Evolutionary conservation across 2,329 filamentous ascomycete species (phyloP).

Genomic region (Ceratocystis harringtonii): DNA sequence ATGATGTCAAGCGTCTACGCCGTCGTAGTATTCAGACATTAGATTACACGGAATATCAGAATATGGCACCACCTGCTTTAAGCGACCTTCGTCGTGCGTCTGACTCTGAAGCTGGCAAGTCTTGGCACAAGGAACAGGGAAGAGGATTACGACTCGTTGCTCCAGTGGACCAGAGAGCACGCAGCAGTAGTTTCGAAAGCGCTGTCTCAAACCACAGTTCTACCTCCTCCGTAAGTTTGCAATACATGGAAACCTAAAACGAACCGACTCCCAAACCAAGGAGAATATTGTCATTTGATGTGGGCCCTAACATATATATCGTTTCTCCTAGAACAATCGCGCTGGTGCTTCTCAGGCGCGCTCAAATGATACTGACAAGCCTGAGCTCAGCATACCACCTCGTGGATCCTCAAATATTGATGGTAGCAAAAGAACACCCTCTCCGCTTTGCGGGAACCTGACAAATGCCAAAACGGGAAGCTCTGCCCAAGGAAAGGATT

Average conservation of each 20-base stretch:
- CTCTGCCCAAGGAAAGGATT: constrained; percentile 23
- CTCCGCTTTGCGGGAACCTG: constrained; percentile 58
- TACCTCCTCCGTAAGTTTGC: constrained; percentile 47
- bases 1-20: constrained; percentile 58
- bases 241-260: not conserved
- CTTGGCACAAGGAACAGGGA: constrained; percentile 21
- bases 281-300: not conserved
- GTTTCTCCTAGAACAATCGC: not conserved
- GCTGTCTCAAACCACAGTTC: constrained; percentile 42
- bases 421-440: constrained; percentile 54
- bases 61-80: constrained; percentile 12
- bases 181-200: constrained; percentile 51
- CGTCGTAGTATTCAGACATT: constrained; percentile 67
- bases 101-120: constrained; percentile 20
- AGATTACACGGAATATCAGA: constrained; percentile 33
- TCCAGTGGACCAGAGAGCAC: constrained; percentile 25
- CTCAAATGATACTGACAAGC: constrained; percentile 10
- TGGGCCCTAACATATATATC: not conserved
- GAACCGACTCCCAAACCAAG: not conserved
- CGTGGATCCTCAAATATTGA: constrained; percentile 27
- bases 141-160: constrained; percentile 29
- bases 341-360: not conserved
- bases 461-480: constrained; percentile 41
- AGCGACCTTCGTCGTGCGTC: constrained; percentile 12
- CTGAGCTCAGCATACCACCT: constrained; percentile 15